These are phyloP conservation scores for Beauveria sp. DNA, from an alignment of 2,329 filamentous ascomycete genomes.

Conservation along the genomic window DNA sequence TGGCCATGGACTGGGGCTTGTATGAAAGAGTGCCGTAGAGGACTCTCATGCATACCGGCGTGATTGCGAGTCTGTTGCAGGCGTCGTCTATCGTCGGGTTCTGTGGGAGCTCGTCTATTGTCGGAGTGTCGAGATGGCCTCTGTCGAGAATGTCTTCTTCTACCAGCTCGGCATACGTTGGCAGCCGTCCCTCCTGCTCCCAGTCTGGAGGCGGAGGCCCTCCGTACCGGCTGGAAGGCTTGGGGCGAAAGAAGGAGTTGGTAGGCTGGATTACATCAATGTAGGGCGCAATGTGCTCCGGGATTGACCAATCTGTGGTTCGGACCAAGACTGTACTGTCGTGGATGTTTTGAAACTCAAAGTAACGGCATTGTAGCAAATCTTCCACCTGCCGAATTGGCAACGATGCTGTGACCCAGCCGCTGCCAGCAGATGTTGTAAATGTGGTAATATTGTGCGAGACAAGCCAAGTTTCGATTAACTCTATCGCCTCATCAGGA, in stretches of 20 bases:
- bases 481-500: not conserved
- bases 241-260: slow-evolving; percentile 3
- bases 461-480: not conserved
- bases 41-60: slow-evolving; percentile 9
- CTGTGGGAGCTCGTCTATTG: not conserved
- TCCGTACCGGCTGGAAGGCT: slow-evolving; percentile 3
- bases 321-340: not conserved
- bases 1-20: not conserved
- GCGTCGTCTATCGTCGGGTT: not conserved
- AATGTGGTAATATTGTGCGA: not conserved
- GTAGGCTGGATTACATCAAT: slow-evolving; percentile 7
- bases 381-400: not conserved
- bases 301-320: slow-evolving; percentile 5
- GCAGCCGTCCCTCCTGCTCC: not conserved
- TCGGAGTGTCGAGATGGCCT: slow-evolving; percentile 4
- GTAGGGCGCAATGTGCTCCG: not conserved
- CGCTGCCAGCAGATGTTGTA: not conserved
- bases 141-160: slow-evolving; percentile 5
- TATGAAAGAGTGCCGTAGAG: slow-evolving; percentile 9
- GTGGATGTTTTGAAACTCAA: slow-evolving; percentile 4
- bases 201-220: slow-evolving; percentile 7
- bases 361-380: slow-evolving; percentile 5
- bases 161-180: slow-evolving; percentile 3
- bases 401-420: slow-evolving; percentile 3
- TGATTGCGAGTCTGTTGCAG: slow-evolving; percentile 10